Conservation (phyloP, 345 rosid species). For the Eucalyptus camaldulensis region DNA sequence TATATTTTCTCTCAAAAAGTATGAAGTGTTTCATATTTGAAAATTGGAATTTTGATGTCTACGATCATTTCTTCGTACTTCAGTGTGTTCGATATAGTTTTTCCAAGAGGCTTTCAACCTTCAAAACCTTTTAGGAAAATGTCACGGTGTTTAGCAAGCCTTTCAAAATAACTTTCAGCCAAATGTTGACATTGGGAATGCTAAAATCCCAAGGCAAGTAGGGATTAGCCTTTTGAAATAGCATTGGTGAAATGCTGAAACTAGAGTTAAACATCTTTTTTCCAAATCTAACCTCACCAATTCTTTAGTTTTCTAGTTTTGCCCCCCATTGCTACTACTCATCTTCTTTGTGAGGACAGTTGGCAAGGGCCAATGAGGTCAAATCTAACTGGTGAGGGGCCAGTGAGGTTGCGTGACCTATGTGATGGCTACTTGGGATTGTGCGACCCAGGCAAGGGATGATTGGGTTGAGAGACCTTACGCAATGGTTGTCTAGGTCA, state of each 20-base stretch:
- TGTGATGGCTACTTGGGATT: not conserved
- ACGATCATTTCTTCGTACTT: not conserved
- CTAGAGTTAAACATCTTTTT: no score
- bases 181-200: no score
- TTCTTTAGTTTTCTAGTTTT: no score
- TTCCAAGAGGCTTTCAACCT: no score
- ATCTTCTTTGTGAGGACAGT: not conserved
- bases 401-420: not conserved
- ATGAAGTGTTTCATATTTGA: not conserved
- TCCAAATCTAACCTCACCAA: not conserved
- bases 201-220: no score
- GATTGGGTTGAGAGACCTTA: not conserved
- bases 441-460: not conserved
- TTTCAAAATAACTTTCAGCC: no score
- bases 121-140: no score
- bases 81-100: no score
- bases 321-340: not conserved
- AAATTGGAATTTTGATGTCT: not conserved
- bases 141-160: no score
- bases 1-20: no score
- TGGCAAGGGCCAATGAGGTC: not conserved
- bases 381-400: not conserved
- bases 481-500: rapidly evolving
- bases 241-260: not conserved
- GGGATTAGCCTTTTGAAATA: no score